A percentile compares a stretch with the other conserved stretches of the same genome.
Evolutionary conservation across 2,329 filamentous ascomycete species (phyloP).

Genomic region (Zymoseptoria pseudotritici): DNA sequence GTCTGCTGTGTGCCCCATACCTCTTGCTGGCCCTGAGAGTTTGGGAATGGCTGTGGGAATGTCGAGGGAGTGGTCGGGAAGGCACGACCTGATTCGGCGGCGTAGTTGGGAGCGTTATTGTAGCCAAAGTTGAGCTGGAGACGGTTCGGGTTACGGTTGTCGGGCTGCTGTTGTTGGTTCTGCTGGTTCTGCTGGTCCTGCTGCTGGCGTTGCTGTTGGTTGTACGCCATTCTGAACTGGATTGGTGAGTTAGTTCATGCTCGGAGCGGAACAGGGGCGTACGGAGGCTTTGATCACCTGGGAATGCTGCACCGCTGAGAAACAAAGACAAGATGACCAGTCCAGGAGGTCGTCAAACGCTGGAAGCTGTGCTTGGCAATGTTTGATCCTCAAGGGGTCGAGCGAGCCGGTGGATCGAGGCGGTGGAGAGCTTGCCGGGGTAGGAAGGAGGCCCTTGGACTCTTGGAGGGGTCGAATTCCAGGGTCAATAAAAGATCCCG

Average conservation of each 20-base stretch:
- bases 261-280: background rate
- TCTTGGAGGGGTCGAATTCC: conserved; percentile 4
- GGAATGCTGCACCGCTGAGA: background rate
- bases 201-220: conserved; percentile 11
- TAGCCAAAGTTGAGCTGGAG: conserved; percentile 48
- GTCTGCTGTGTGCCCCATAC: conserved; percentile 46
- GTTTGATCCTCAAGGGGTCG: background rate
- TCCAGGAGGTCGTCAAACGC: background rate
- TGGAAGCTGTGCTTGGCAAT: background rate
- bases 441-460: conserved; percentile 5
- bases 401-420: background rate
- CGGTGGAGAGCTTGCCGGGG: conserved; percentile 6
- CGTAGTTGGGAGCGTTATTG: conserved; percentile 37
- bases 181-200: conserved; percentile 12
- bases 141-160: conserved; percentile 35
- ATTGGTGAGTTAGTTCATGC: background rate
- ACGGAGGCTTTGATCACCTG: background rate
- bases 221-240: conserved; percentile 9
- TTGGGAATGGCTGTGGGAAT: conserved; percentile 78
- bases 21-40: conserved; percentile 54
- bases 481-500: background rate
- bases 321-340: background rate
- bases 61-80: conserved; percentile 76
- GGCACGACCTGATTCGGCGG: conserved; percentile 38
- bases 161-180: conserved; percentile 19